Evolutionary conservation across 2,329 filamentous ascomycete genomes (phyloP), one percentile per base, ranked within the genome.

Genomic region (Ophiostoma tasmaniense): DNA sequence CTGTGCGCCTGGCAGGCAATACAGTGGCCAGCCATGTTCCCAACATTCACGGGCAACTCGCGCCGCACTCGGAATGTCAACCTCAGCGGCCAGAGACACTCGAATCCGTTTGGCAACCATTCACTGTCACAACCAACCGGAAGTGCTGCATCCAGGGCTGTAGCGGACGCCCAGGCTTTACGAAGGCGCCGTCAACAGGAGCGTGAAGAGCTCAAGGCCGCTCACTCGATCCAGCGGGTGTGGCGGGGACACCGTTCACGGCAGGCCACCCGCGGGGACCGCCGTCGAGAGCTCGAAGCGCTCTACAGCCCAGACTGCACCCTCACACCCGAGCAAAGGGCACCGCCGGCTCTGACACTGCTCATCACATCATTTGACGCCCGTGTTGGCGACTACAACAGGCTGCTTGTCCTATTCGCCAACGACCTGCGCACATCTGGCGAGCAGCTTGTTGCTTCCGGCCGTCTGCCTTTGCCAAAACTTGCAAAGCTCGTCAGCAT

Each of bases 1-100:
- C 7, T 17, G 3, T 14, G n/a, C 50, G 20, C 42, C 6, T 45
- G 2, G 20, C 2, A 2, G 42, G 17, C 42, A 45, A 20, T n/a
- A n/a, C 6, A 55, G 22, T 3, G 14, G 37, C 37, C 50, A 55
- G n/a, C 76, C 76, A 97, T 97, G 94, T 96, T 95, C 80, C 89
- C 90, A 71, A 93, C 90, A 68, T 99, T 99, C 81, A 95, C 91
- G 30, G 95, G 95, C 74, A 91, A 81, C 79, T 91, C 92, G 74
- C 89, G 92, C 75, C 90, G 91, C 73, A 89, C 90, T 71, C 89
- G 95, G 73, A 93, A 97, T 78, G 92, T 98, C 77, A 97, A 98
- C 79, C 89, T 99, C 71, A 95, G 92, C 73, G 95, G 93, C 72
- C 90, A 93, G 74, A 76, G 75, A 61, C 87, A 87, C 73, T 82